Percentiles rank a stretch among this genome's conserved stretches.
phyloP scores from a whole-genome alignment of 2,329 filamentous ascomycete genomes.

The Fulvia fulva region DNA sequence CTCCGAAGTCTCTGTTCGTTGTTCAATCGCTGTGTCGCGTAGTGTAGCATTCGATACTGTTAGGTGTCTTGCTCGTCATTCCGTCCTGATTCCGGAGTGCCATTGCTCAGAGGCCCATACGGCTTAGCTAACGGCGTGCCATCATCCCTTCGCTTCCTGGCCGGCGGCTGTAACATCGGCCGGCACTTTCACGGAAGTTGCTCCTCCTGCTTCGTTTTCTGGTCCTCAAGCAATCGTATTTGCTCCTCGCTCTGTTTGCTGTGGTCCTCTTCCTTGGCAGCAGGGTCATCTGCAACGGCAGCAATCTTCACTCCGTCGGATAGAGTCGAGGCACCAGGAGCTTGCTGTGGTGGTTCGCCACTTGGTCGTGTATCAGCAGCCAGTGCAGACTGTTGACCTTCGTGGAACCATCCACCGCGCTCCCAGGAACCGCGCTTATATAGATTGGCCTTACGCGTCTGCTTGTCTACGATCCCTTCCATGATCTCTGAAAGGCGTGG shows the following conservation, averaged over 20 bases:
- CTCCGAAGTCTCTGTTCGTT: neutral
- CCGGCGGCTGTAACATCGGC: no score
- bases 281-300: constrained; percentile 32
- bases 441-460: constrained; percentile 57
- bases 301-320: constrained; percentile 31
- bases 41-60: neutral
- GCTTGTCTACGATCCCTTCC: constrained; percentile 61
- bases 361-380: constrained; percentile 37
- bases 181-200: neutral
- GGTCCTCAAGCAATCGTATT: constrained; percentile 26
- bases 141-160: neutral
- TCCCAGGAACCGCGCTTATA: constrained; percentile 76
- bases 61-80: neutral
- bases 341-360: constrained; percentile 17
- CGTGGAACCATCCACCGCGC: constrained; percentile 75
- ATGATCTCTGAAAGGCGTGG: constrained; percentile 67
- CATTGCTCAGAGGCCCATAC: neutral
- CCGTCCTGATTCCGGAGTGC: neutral
- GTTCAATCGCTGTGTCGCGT: neutral
- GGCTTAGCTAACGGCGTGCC: neutral
- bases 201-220: constrained; percentile 14
- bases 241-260: constrained; percentile 34
- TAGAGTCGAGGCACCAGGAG: constrained; percentile 14
- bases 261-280: constrained; percentile 30
- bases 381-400: constrained; percentile 36